Conservation (phyloP, 768 basidiomycete genomes). For the Suillus subaureus region DNA sequence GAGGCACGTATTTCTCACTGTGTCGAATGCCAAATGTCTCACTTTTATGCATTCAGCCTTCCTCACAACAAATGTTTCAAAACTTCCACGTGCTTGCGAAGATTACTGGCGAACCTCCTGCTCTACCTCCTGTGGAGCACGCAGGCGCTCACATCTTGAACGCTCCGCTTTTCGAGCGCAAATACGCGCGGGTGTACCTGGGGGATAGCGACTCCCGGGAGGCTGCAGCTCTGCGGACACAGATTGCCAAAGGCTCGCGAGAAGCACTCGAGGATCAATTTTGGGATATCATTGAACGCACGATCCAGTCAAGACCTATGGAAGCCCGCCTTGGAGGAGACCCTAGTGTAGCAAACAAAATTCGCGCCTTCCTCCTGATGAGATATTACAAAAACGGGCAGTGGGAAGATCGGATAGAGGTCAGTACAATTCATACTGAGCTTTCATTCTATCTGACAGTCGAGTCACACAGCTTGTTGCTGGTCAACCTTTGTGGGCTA, state of each 20-base stretch:
- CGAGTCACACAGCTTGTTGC: slow-evolving; percentile 64
- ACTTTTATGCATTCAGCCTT: slow-evolving; percentile 36
- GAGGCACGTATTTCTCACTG: slow-evolving; percentile 43
- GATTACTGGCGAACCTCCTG: slow-evolving; percentile 77
- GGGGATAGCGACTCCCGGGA: slow-evolving; percentile 65
- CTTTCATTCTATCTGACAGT: slow-evolving; percentile 4
- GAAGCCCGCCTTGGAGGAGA: slow-evolving; percentile 91
- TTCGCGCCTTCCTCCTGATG: slow-evolving; percentile 84
- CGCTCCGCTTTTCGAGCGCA: slow-evolving; percentile 77
- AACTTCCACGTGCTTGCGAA: slow-evolving; percentile 74
- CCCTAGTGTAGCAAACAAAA: slow-evolving; percentile 86
- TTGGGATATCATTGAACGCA: slow-evolving; percentile 80
- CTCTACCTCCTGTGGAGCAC: slow-evolving; percentile 75
- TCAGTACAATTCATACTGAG: slow-evolving; percentile 33
- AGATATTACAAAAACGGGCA: slow-evolving; percentile 77
- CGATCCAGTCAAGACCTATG: slow-evolving; percentile 76
- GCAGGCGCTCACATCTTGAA: slow-evolving; percentile 83
- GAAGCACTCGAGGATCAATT: slow-evolving; percentile 90
- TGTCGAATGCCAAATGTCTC: background rate
- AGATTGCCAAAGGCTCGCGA: slow-evolving; percentile 77
- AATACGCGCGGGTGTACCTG: slow-evolving; percentile 80
- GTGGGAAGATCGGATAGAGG: slow-evolving; percentile 91
- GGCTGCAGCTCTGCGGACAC: slow-evolving; percentile 62
- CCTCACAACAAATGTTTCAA: slow-evolving; percentile 63
- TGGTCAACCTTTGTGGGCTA: slow-evolving; percentile 91